Base-by-base conservation (phyloP, 2,329 filamentous ascomycete species). In the Apiospora rasikravindrae region DNA sequence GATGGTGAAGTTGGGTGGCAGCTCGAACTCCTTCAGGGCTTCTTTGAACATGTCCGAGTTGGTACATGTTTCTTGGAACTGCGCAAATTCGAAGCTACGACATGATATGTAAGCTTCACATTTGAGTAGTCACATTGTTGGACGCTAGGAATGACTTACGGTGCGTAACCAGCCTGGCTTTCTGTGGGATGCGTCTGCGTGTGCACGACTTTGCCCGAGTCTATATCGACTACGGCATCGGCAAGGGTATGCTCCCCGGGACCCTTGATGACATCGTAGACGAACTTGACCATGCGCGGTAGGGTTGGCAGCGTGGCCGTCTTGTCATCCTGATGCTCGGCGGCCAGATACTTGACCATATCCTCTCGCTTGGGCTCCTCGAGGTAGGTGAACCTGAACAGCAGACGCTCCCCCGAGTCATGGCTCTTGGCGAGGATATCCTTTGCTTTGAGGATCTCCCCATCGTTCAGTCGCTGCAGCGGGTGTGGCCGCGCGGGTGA, bases 21-120 rank as follows among this genome's bases (percentile, higher is more conserved):
- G 77, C 4, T 77, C 75, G 70, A 88, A 85, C 75, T 87, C 85
- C 29, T 83, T 78, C 77, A 88, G 79, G 70, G 86, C 86, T 19
- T 84, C 79, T 73, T 84, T 82, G 77, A 87, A 88, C 57, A 86
- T 76, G 0, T 83, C 80, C 0, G 86, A 87, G 6, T 81, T 77
- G 16, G 84, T 69, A 73, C 84, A 86, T 11, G 77, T 76, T 33
- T 84, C 82, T 51, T 84, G 78, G 68, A 86, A 84, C 16, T 77
- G 69, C n/a, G 72, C 74, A 69, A 86, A 84, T 73, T 87, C 85
- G 42, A 45, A 70, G 7, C 73, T 70, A 42, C 5, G 8, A 0
- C 16, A 22, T 24, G 44, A 1, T 16, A 37, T 10, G 8, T 47
- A 14, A 37, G 22, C 67, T 37, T 42, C 33, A 2, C 19, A 24